A percentile compares a stretch with the other conserved stretches of the same genome.
These are phyloP conservation scores for Cryptococcus sp. DNA, from an alignment of 1,284 basidiomycete genomes.

Conservation along the genomic window DNA sequence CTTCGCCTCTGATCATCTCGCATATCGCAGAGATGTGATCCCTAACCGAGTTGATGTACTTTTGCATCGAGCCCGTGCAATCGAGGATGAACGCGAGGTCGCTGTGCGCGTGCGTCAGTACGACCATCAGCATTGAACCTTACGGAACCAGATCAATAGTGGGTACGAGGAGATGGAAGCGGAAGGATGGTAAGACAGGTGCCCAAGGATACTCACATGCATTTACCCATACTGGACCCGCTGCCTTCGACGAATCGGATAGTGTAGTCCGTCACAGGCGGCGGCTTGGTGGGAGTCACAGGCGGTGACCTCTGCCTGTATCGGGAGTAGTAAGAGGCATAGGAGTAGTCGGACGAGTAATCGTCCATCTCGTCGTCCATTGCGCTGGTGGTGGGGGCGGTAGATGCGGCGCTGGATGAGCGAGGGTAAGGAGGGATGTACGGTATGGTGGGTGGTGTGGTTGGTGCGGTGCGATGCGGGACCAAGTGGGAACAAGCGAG, in stretches of 20 bases:
- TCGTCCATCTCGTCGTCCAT: conserved; percentile 49
- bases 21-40: conserved; percentile 98
- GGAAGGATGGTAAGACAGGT: not conserved
- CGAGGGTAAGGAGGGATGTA: no score
- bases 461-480: no score
- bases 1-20: conserved; percentile 92
- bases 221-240: conserved; percentile 38
- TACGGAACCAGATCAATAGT: not conserved
- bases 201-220: conserved; percentile 50
- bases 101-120: conserved; percentile 54
- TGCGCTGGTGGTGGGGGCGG: conserved; percentile 1
- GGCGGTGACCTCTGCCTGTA: conserved; percentile 27
- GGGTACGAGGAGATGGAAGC: not conserved
- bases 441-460: no score
- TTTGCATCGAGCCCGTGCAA: conserved; percentile 70
- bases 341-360: conserved; percentile 31
- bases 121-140: not conserved
- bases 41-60: conserved; percentile 68
- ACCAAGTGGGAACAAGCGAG: no score
- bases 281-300: conserved; percentile 18
- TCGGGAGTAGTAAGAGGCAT: conserved; percentile 32
- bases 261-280: conserved; percentile 41
- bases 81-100: conserved; percentile 88
- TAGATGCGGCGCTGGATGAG: not conserved
- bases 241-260: conserved; percentile 37